Evolutionary conservation across 1,284 basidiomycete species (phyloP).

Genomic region (Ceratobasidium sp.): DNA sequence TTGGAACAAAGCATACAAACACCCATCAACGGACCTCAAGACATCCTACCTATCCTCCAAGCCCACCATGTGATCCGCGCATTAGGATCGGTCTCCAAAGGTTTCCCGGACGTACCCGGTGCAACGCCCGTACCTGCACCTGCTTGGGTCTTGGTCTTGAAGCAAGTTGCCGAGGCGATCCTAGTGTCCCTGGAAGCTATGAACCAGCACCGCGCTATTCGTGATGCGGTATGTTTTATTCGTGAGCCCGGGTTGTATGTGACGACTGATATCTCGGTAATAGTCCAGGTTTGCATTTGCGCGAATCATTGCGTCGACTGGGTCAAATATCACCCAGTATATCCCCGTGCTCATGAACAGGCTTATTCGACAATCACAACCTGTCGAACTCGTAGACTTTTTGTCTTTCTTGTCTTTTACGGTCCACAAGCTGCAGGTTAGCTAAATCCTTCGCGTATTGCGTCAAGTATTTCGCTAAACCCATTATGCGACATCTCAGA

Average conservation of each 20-base stretch:
- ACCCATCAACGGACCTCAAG: conserved; percentile 64
- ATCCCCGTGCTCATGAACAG: conserved; percentile 90
- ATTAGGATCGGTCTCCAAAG: conserved; percentile 93
- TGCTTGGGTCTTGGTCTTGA: conserved; percentile 82
- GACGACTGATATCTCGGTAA: conserved; percentile 4
- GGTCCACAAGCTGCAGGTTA: conserved; percentile 90
- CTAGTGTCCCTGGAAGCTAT: conserved; percentile 88
- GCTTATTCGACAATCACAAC: conserved; percentile 90
- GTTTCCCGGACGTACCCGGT: conserved; percentile 90
- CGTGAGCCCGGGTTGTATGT: conserved; percentile 23
- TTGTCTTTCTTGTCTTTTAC: conserved; percentile 93
- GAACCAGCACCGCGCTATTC: conserved; percentile 87
- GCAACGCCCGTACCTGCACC: conserved; percentile 77
- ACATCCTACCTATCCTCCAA: conserved; percentile 81
- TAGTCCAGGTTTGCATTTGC: conserved; percentile 95
- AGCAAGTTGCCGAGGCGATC: conserved; percentile 88
- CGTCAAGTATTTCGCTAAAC: conserved; percentile 33
- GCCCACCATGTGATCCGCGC: conserved; percentile 98
- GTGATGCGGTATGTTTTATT: conserved; percentile 82
- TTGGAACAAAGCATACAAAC: conserved; percentile 74
- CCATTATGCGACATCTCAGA: conserved; percentile 58
- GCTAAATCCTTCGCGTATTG: conserved; percentile 50
- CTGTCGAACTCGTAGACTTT: conserved; percentile 93
- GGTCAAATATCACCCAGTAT: conserved; percentile 81
- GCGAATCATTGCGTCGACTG: conserved; percentile 90